phyloP scores from a whole-genome alignment of 116 monocot genomes.

The Trichopus zeylanicus region DNA sequence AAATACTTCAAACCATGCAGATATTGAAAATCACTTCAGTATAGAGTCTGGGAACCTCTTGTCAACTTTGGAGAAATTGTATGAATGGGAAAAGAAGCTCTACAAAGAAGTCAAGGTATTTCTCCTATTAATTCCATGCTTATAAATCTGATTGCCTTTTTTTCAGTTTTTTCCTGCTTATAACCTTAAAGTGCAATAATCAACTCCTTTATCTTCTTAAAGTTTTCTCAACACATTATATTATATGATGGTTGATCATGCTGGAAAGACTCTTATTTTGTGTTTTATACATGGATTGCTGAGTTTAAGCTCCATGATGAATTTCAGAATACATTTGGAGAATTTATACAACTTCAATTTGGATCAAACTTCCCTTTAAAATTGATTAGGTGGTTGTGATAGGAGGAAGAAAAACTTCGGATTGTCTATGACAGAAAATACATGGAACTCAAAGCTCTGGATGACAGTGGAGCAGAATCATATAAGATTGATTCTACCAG shows the following conservation, averaged over 20 bases:
- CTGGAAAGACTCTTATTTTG: too few species aligned
- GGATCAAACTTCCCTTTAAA: conserved; percentile 19
- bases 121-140: background rate
- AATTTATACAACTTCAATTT: conserved; percentile 3
- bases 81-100: conserved; percentile 90
- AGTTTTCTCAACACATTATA: too few species aligned
- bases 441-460: conserved; percentile 39
- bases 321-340: background rate
- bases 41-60: conserved; percentile 42
- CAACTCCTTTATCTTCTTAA: too few species aligned
- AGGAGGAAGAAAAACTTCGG: conserved; percentile 86
- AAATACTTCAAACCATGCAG: conserved; percentile 10
- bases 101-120: conserved; percentile 86
- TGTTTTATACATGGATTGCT: too few species aligned
- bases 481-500: conserved; percentile 36
- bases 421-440: conserved; percentile 54
- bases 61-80: conserved; percentile 64
- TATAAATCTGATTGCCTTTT: too few species aligned
- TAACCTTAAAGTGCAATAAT: too few species aligned
- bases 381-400: conserved; percentile 49
- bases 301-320: too few species aligned
- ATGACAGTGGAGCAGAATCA: conserved; percentile 54
- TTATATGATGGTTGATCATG: too few species aligned
- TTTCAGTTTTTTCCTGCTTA: too few species aligned
- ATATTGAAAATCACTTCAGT: conserved; percentile 7